Evolutionary conservation across 2,329 filamentous ascomycete genomes (phyloP), one percentile per base, ranked within the genome.

Genomic region (Scedosporium aurantiacum): DNA sequence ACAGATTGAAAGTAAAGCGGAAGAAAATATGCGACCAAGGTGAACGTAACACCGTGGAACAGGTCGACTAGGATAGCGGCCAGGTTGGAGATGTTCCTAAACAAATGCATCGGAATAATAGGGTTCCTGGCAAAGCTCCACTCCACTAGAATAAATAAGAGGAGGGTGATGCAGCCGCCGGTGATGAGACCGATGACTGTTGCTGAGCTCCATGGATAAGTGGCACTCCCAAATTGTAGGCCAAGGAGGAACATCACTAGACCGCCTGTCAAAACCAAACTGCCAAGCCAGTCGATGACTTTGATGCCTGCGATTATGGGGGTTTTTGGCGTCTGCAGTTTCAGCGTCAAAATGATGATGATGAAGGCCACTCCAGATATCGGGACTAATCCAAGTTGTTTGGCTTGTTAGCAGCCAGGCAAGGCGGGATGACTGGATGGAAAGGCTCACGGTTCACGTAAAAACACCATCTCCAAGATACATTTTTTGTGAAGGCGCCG

Each of bases 21-120:
- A 27, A 91, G 75, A 67, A 88, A 91, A 71, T 89, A 91, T 58
- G 84, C 82, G 1, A 78, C 78, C 0, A 80, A 82, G 47, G 88
- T 86, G 70, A 87, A 88, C 40, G 84, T 80, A 67, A 85, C 75
- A 0, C 73, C 74, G 63, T 54, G 50, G 50, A 54, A 54, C 64
- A 92, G 87, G 66, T 92, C 82, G 66, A 84, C 86, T 8, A 85
- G 82, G 0, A 89, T 89, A 0, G 88, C 88, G 66, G 93, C 89
- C 0, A 89, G 89, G 63, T 91, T 82, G 0, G 78, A 25, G 6
- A 47, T 27, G 47, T 63, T 63, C 61, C 64, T 37, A 62, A 25
- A 2, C 7, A 7, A 28, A 55, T 58, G 75, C 61, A 89, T 72
- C 0, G 87, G 88, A 66, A 91, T 86, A n/a, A 91, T 74, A 0